Base-by-base conservation (phyloP, 192 early-diverging fungal species). In the Coemansia sp. region DNA sequence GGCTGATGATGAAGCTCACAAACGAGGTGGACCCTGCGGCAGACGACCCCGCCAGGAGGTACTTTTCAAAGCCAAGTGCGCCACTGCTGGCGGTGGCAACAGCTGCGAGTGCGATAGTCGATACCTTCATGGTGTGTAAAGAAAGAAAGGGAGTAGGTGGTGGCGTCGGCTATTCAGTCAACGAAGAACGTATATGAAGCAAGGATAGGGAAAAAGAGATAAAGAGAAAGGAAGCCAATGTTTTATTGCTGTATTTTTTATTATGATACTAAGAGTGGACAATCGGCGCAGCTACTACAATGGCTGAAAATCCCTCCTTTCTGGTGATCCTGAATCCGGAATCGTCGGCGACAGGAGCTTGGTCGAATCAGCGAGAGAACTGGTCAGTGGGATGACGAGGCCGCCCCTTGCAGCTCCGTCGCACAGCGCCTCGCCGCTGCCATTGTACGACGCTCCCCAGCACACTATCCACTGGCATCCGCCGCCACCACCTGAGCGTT, bases 1-100 rank as follows among this genome's bases (percentile, higher is more conserved):
- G 58, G 36, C 56, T 56, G 21, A 79, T 22, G 18, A 72, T 63
- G 55, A 62, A 63, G 66, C 52, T 52, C 38, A 68, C 59, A 48
- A 72, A 72, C 58, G 65, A 60, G 52, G 53, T 27, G n/a, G 19
- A 29, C 43, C 27, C 44, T 6, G 60, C 27, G 4, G 66, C 52
- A 4, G 60, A 35, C 40, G 65, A 53, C 8, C 67, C 70, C 37
- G 63, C 69, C n/a, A 79, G 66, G 32, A 69, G 33, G 39, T 60
- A 70, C 63, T 68, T 68, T 34, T 72, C 70, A 38, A 72, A 59
- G 15, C 46, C 69, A 12, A 55, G 29, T 8, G 50, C 65, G 44
- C 70, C 62, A 55, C 76, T 62, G 62, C 62, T 56, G 39, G 66
- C 67, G 62, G 60, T 44, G 55, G 66, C 70, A 15, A 63, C 34